phyloP scores from a whole-genome alignment of 345 rosid species.

The Syzygium oleosum region DNA sequence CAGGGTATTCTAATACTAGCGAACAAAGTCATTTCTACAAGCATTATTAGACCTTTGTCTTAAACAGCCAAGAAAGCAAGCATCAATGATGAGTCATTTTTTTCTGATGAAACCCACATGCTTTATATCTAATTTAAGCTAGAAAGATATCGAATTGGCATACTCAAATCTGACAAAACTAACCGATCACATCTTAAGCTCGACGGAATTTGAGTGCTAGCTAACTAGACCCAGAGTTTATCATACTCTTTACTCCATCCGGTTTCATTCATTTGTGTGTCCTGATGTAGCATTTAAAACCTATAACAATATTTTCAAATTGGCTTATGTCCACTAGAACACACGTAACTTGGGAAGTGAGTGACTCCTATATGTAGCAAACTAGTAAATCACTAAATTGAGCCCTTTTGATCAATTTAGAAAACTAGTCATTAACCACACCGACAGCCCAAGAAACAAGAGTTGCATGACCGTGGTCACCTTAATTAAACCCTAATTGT shows the following conservation, averaged over 20 bases:
- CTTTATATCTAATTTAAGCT: background rate
- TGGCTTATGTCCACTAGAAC: background rate
- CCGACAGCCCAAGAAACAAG: background rate
- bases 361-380: background rate
- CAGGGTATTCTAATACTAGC: background rate
- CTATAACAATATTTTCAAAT: background rate
- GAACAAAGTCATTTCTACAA: background rate
- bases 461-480: background rate
- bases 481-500: background rate
- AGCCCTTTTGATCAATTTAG: background rate
- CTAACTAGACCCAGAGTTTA: background rate
- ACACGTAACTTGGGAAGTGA: background rate
- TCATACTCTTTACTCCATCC: background rate
- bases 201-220: background rate
- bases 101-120: background rate
- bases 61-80: background rate
- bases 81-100: background rate
- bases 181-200: background rate
- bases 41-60: background rate
- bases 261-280: background rate
- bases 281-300: background rate
- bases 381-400: background rate
- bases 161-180: background rate
- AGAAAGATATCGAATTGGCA: background rate
- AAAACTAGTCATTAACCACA: background rate